These are phyloP conservation scores for Flaveria brownii DNA, from an alignment of 129 eudicot genomes.

Conservation along the genomic window DNA sequence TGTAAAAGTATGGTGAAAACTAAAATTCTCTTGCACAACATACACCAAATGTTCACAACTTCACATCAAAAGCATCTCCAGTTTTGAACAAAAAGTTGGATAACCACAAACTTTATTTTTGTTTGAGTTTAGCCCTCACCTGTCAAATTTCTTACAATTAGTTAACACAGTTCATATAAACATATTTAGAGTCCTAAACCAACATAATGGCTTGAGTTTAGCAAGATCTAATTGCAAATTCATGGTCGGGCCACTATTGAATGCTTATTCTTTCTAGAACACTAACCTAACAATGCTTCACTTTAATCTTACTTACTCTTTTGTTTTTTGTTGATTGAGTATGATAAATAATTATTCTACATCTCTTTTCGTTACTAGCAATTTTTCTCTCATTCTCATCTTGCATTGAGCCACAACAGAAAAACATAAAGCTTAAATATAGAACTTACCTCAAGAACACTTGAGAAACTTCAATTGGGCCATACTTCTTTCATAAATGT, in stretches of 20 bases:
- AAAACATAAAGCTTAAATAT: background rate
- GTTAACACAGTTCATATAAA: too few relatives aligned
- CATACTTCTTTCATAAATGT: too few relatives aligned
- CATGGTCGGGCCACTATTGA: background rate
- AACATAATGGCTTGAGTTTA: too few relatives aligned
- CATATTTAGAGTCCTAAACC: too few relatives aligned
- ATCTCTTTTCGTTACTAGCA: background rate
- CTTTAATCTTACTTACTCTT: background rate
- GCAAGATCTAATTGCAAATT: background rate
- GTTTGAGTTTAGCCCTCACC: too few relatives aligned
- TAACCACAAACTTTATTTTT: too few relatives aligned
- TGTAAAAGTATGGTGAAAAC: background rate
- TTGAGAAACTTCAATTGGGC: background rate
- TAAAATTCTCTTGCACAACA: too few relatives aligned
- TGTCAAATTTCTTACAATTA: too few relatives aligned
- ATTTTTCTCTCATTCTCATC: background rate
- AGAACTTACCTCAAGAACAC: background rate
- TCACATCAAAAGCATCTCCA: too few relatives aligned
- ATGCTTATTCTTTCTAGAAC: background rate
- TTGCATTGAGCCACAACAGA: background rate
- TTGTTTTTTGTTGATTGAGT: background rate
- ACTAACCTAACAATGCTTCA: too few relatives aligned
- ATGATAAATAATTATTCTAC: background rate
- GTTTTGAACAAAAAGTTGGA: too few relatives aligned
- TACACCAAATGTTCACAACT: background rate